Conservation (phyloP, 2,329 filamentous ascomycete species). For the Aspergillus amoenus region DNA sequence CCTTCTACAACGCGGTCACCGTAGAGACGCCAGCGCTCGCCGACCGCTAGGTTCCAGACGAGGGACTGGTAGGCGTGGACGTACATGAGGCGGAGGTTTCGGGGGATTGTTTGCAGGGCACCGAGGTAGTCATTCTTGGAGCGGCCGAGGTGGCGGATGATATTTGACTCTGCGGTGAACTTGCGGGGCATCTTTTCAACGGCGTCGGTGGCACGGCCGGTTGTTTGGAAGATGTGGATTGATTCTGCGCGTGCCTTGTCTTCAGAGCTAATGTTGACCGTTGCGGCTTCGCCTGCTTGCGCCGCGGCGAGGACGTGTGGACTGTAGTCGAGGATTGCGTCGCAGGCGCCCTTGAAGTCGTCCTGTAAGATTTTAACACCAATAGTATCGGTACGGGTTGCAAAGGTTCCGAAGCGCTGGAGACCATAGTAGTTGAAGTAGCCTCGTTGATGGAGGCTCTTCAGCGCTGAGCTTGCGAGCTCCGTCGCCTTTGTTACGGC, state of each 20-base stretch:
- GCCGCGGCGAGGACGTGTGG: conserved; percentile 60
- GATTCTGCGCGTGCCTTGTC: conserved; percentile 77
- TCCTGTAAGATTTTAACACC: conserved; percentile 80
- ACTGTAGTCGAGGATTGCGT: conserved; percentile 73
- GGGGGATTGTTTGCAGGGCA: conserved; percentile 74
- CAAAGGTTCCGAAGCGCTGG: conserved; percentile 92
- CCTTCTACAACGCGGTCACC: conserved; percentile 75
- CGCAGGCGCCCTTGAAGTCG: conserved; percentile 77
- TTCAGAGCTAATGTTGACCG: conserved; percentile 63
- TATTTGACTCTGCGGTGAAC: conserved; percentile 74
- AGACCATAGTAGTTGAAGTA: conserved; percentile 98
- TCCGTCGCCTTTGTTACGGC: conserved; percentile 43
- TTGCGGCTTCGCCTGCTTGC: conserved; percentile 44
- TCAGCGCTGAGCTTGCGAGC: conserved; percentile 58
- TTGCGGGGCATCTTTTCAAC: conserved; percentile 71
- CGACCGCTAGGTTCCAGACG: conserved; percentile 86
- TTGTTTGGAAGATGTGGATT: conserved; percentile 70
- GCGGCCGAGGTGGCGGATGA: conserved; percentile 72
- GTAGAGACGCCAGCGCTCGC: conserved; percentile 74
- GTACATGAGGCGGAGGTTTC: conserved; percentile 88
- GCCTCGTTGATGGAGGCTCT: conserved; percentile 68
- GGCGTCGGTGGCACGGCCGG: conserved; percentile 59
- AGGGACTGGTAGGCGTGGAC: conserved; percentile 94
- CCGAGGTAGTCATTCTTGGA: conserved; percentile 71
- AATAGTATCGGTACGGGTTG: conserved; percentile 79